phyloP scores from a whole-genome alignment of 768 basidiomycete genomes.

The Suillus subaureus region DNA sequence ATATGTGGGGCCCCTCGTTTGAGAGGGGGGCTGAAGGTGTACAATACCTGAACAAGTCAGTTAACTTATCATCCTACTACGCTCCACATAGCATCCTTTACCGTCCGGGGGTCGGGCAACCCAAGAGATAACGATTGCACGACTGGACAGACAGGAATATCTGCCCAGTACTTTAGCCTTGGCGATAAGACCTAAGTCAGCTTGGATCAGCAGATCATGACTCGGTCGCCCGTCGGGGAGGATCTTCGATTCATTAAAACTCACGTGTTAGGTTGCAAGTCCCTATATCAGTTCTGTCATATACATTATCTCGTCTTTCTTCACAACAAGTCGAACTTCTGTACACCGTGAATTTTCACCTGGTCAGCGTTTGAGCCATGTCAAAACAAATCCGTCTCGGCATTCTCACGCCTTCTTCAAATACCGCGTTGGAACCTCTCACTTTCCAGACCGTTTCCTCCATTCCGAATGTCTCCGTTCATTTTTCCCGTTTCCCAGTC shows the following conservation, averaged over 20 bases:
- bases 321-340: background rate
- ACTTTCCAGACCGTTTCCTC: slow-evolving; percentile 1
- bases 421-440: slow-evolving; percentile 3
- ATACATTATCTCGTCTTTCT: background rate
- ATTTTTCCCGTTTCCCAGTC: slow-evolving; percentile 5
- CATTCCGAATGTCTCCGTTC: slow-evolving; percentile 2
- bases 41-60: background rate
- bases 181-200: background rate
- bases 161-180: background rate
- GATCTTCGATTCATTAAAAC: background rate
- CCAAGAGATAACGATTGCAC: background rate
- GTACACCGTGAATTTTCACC: background rate
- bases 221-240: background rate
- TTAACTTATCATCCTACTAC: background rate
- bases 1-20: background rate
- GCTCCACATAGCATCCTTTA: background rate
- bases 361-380: background rate
- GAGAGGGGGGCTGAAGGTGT: background rate
- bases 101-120: background rate
- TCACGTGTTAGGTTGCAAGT: background rate
- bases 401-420: slow-evolving; percentile 3
- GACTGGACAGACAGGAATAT: background rate
- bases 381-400: slow-evolving; percentile 2
- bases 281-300: background rate
- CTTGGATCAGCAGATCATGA: background rate